Evolutionary conservation across 2,329 filamentous ascomycete species (phyloP), one percentile per base, ranked within the genome.

Genomic region (Teratosphaeria zuluensis): DNA sequence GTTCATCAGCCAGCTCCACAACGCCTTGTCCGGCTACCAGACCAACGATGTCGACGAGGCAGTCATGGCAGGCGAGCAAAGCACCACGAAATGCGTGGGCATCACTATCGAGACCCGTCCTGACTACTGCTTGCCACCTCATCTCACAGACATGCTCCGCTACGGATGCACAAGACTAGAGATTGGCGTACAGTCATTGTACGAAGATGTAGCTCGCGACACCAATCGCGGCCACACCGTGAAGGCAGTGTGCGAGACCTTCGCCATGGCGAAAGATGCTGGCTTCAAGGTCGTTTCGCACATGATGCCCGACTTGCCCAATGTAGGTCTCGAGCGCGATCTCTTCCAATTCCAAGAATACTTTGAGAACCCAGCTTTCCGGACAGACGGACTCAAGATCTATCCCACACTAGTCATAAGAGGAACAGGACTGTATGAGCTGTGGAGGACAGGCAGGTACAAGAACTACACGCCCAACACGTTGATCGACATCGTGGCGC

Each of bases 381-480:
- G 94, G 60, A 99, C 95, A 1, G 94, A 99, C 70, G 94, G 95
- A 1, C 80, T 99, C 56, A 99, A 99, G 75, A 97, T 99, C 59
- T 99, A 99, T 69, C 94, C 94, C 0, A 99, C 95, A 0, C 84
- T 99, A 5, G 94, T 99, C 59, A 99, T 99, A 67, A 87, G 94
- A 64, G 94, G 94, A 1, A 99, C 94, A 0, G 94, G 94, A 11
- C 79, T 99, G 3, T 99, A 99, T 76, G 94, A 99, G 75, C 79
- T 99, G 21, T 99, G 95, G 94, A 84, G 95, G 57, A 99, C 94
- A 2, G 94, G 94, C 0, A 82, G 94, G 56, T 99, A 97, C 76
- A 94, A 96, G 75, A 99, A 99, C 73, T 99, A 99, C 75, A 99
- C 94, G 0, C 95, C 94, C 3, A 99, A 99, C 73, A 92, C 90